These are phyloP conservation scores for Eucalyptus sp. DNA, from an alignment of 345 rosid species.

Conservation along the genomic window DNA sequence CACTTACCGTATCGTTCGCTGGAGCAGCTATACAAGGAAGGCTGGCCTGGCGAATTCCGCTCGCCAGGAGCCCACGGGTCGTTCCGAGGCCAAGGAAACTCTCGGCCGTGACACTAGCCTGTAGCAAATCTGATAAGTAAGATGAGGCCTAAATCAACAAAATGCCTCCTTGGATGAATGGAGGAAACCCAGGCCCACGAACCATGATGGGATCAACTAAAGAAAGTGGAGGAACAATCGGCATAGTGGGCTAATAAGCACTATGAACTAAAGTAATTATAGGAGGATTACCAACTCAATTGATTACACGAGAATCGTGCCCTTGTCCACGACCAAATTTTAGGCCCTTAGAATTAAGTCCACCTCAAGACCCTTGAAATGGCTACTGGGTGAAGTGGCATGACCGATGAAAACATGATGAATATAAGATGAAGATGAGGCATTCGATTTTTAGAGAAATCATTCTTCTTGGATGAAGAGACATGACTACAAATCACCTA, in stretches of 20 bases:
- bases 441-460: not conserved
- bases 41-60: too few relatives aligned
- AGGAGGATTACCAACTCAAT: not conserved
- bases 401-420: not conserved
- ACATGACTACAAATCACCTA: not conserved
- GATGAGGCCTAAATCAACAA: not conserved
- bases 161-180: not conserved
- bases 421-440: not conserved
- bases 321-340: not conserved
- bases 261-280: not conserved
- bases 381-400: not conserved
- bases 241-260: not conserved
- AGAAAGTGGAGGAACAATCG: not conserved
- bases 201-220: not conserved
- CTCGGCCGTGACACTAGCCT: not conserved
- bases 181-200: not conserved
- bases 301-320: fast-evolving
- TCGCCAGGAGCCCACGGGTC: too few relatives aligned
- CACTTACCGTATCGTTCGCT: too few relatives aligned
- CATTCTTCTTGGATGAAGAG: not conserved
- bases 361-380: not conserved
- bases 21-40: too few relatives aligned
- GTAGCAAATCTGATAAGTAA: fast-evolving
- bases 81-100: too few relatives aligned
- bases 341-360: not conserved